Percentiles rank a stretch among this genome's conserved stretches.
phyloP scores from a whole-genome alignment of 805 yeast genomes.

The Ogataea degrootiae region DNA sequence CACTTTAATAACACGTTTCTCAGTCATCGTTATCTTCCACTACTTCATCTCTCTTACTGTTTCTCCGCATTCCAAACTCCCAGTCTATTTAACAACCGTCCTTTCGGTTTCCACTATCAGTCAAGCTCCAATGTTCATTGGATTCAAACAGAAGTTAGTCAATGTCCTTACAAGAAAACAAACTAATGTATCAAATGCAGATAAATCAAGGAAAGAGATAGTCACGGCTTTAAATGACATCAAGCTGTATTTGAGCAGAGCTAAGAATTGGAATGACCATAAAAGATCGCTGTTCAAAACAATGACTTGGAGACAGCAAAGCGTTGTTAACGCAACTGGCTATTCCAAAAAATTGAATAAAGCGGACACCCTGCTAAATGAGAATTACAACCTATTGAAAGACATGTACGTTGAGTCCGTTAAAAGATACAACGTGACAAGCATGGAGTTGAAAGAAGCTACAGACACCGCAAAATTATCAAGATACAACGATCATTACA shows the following conservation, averaged over 20 bases:
- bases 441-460: slow-evolving; percentile 40
- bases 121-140: slow-evolving; percentile 21
- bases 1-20: slow-evolving; percentile 25
- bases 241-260: slow-evolving; percentile 36
- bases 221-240: slow-evolving; percentile 42
- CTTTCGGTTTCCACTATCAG: slow-evolving; percentile 28
- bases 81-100: slow-evolving; percentile 21
- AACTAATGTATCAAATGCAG: slow-evolving; percentile 2
- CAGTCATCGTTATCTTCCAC: slow-evolving; percentile 22
- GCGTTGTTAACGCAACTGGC: slow-evolving; percentile 45
- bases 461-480: slow-evolving; percentile 11
- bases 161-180: neutral
- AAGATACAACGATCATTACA: slow-evolving; percentile 28
- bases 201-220: slow-evolving; percentile 23
- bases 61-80: slow-evolving; percentile 17
- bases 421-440: slow-evolving; percentile 31
- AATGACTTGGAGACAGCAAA: slow-evolving; percentile 54
- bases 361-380: slow-evolving; percentile 42
- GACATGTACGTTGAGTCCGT: slow-evolving; percentile 39
- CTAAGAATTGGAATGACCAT: slow-evolving; percentile 41
- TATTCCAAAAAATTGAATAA: slow-evolving; percentile 47
- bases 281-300: slow-evolving; percentile 39
- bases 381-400: slow-evolving; percentile 45
- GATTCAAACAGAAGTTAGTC: slow-evolving; percentile 9
- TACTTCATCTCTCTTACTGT: slow-evolving; percentile 21